Evolutionary conservation across 495 filamentous ascomycete species (phyloP).

Genomic region (Polyplosphaeria fusca): DNA sequence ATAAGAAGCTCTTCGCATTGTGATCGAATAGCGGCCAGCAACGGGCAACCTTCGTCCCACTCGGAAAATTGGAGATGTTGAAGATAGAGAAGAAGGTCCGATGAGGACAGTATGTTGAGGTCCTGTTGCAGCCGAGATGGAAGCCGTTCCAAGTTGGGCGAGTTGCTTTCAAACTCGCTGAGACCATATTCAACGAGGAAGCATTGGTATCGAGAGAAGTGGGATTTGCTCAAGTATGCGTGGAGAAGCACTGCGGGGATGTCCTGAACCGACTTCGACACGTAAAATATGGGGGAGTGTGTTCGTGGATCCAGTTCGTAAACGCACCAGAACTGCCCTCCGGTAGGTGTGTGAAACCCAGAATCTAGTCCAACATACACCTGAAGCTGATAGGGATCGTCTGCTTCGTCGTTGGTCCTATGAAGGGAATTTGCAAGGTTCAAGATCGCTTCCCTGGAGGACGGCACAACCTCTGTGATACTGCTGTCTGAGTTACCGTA

Average conservation of each 20-base stretch:
- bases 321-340: constrained; percentile 55
- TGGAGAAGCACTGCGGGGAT: constrained; percentile 53
- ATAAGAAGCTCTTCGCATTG: constrained; percentile 49
- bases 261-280: constrained; percentile 55
- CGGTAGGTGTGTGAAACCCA: constrained; percentile 50
- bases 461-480: constrained; percentile 9
- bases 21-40: constrained; percentile 21
- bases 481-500: constrained; percentile 10
- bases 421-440: constrained; percentile 10
- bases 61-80: constrained; percentile 50
- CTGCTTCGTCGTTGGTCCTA: constrained; percentile 13
- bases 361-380: constrained; percentile 53
- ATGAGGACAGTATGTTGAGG: constrained; percentile 52
- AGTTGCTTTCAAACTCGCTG: constrained; percentile 26
- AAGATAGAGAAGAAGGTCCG: constrained; percentile 51
- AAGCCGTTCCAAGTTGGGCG: constrained; percentile 42
- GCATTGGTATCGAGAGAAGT: constrained; percentile 50
- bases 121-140: constrained; percentile 51
- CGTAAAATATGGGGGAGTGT: constrained; percentile 47
- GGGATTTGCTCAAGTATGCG: constrained; percentile 53
- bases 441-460: constrained; percentile 19
- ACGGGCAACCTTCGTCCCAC: constrained; percentile 26
- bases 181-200: constrained; percentile 52
- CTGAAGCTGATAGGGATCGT: constrained; percentile 30
- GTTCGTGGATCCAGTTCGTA: constrained; percentile 47